Evolutionary conservation across 2,329 filamentous ascomycete genomes (phyloP).

Genomic region (Byssothecium circinans): DNA sequence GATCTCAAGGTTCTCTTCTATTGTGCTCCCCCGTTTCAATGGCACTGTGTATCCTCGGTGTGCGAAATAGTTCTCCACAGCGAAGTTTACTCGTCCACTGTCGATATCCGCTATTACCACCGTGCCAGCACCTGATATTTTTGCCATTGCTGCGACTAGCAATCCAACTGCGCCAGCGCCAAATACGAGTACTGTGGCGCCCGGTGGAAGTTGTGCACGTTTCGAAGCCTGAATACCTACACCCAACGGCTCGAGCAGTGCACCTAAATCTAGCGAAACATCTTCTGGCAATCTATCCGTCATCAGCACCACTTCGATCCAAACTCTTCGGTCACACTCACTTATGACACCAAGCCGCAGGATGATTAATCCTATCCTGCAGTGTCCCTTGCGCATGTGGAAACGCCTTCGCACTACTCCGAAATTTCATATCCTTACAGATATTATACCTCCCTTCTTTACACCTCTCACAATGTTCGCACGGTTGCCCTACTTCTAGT

Average conservation of each 20-base stretch:
- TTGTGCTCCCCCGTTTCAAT: constrained; percentile 49
- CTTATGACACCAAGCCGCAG: constrained; percentile 61
- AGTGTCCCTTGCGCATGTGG: constrained; percentile 67
- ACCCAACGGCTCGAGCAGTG: constrained; percentile 62
- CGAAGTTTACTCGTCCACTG: constrained; percentile 58
- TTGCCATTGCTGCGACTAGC: constrained; percentile 60
- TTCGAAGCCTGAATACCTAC: constrained; percentile 63
- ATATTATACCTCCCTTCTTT: constrained; percentile 63
- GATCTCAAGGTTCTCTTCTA: constrained; percentile 57
- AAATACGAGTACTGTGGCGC: constrained; percentile 58
- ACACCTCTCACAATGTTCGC: constrained; percentile 63
- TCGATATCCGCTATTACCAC: constrained; percentile 66
- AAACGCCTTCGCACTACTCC: constrained; percentile 62
- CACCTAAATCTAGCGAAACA: constrained; percentile 59
- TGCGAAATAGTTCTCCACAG: constrained; percentile 53
- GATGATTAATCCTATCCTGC: constrained; percentile 64
- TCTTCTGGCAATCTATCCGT: constrained; percentile 50
- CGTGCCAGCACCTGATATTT: constrained; percentile 55
- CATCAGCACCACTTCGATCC: constrained; percentile 9
- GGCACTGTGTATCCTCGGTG: constrained; percentile 50
- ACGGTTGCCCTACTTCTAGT: constrained; percentile 89
- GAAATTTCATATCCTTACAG: constrained; percentile 60
- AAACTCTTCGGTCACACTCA: constrained; percentile 17
- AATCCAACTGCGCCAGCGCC: constrained; percentile 65
- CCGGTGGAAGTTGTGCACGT: constrained; percentile 52